These are phyloP conservation scores for Baorangia bicolor DNA, from an alignment of 768 basidiomycete species.

Conservation along the genomic window DNA sequence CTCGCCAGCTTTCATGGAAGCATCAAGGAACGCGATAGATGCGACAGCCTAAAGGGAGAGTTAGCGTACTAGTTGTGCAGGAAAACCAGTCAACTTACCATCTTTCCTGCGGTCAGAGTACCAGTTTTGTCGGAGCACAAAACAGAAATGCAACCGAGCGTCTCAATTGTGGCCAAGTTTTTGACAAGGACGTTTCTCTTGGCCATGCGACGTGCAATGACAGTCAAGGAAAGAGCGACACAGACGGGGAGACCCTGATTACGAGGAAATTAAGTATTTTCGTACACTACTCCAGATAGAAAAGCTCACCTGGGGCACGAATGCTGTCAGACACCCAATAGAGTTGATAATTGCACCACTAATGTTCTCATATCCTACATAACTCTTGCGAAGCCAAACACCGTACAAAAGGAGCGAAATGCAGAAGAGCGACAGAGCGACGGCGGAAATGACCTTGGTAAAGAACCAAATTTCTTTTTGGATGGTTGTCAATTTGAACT, in stretches of 20 bases:
- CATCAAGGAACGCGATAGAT: constrained; percentile 38
- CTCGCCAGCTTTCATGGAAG: constrained; percentile 19
- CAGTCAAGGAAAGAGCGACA: constrained; percentile 52
- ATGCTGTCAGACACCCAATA: constrained; percentile 39
- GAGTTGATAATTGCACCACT: constrained; percentile 39
- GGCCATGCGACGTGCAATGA: constrained; percentile 48
- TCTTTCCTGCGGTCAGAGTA: constrained; percentile 49
- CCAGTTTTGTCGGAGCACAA: constrained; percentile 57
- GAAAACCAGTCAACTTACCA: constrained; percentile 31
- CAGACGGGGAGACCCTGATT: constrained; percentile 39
- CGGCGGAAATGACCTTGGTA: constrained; percentile 48
- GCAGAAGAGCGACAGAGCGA: constrained; percentile 41
- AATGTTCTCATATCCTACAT: constrained; percentile 36
- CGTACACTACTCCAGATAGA: neutral
- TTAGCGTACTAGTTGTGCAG: neutral
- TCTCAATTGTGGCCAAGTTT: constrained; percentile 53
- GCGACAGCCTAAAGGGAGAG: constrained; percentile 36
- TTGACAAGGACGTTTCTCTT: constrained; percentile 48
- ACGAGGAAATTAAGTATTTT: neutral
- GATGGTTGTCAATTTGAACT: constrained; percentile 46
- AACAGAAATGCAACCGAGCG: constrained; percentile 50
- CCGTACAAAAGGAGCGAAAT: constrained; percentile 41
- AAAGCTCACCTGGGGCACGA: constrained; percentile 39
- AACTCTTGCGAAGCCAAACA: constrained; percentile 41
- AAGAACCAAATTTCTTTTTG: constrained; percentile 52